These are phyloP conservation scores for Incumbomyces lentus DNA, from an alignment of 2,329 filamentous ascomycete species.

Conservation along the genomic window DNA sequence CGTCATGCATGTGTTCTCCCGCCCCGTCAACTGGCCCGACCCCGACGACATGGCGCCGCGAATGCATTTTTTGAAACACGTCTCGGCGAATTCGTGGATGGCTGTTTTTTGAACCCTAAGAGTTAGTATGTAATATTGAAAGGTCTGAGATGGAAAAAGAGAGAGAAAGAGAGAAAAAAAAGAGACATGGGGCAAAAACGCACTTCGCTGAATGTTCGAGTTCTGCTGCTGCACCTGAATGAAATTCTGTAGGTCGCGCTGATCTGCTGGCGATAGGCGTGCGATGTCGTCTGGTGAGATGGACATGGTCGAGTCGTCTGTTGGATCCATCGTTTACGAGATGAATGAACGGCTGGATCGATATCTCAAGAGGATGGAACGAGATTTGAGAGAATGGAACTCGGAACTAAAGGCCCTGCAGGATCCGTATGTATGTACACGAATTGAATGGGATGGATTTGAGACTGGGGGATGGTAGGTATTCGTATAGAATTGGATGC, in stretches of 20 bases:
- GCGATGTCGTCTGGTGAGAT: constrained; percentile 16
- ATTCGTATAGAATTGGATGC: no score
- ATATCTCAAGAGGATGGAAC: no score
- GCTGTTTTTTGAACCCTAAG: constrained; percentile 30
- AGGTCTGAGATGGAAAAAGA: background rate
- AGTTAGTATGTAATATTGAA: no score
- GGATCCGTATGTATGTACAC: no score
- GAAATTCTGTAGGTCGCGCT: constrained; percentile 78
- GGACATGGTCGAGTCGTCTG: constrained; percentile 16
- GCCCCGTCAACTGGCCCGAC: constrained; percentile 59
- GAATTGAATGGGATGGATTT: no score
- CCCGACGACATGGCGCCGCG: constrained; percentile 60
- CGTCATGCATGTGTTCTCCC: constrained; percentile 71
- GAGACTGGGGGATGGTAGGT: no score
- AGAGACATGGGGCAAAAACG: constrained; percentile 16
- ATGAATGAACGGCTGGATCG: no score
- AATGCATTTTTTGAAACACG: constrained; percentile 94
- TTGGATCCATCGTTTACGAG: background rate
- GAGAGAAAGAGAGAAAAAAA: constrained; percentile 7
- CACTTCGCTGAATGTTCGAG: constrained; percentile 46
- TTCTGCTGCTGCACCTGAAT: constrained; percentile 77
- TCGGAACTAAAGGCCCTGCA: no score
- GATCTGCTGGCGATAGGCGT: constrained; percentile 65
- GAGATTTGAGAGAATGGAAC: no score
- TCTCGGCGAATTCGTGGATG: constrained; percentile 59